Evolutionary conservation across 1,284 basidiomycete genomes (phyloP).

Genomic region (Hymenochaete sp.): DNA sequence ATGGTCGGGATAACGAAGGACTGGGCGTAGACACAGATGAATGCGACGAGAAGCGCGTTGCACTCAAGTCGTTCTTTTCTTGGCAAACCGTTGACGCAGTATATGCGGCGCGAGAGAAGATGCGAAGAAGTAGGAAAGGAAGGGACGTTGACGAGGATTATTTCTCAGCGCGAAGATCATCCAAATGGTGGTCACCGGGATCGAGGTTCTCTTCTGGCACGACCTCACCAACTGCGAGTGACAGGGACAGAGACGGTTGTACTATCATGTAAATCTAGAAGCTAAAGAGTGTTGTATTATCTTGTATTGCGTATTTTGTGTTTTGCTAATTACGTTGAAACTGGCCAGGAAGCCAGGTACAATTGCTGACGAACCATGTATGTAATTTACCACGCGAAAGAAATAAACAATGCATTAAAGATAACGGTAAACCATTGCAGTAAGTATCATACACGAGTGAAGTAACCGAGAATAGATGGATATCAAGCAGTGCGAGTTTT

Average conservation of each 20-base stretch:
- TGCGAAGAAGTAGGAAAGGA: constrained; percentile 21
- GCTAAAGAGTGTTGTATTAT: neutral
- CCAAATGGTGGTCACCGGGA: constrained; percentile 39
- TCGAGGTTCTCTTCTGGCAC: constrained; percentile 30
- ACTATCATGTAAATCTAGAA: constrained; percentile 20
- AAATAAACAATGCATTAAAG: neutral
- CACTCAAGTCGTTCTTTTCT: constrained; percentile 77
- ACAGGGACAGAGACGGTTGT: constrained; percentile 19
- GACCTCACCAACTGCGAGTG: constrained; percentile 25
- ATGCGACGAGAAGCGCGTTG: constrained; percentile 61
- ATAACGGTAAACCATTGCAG: neutral
- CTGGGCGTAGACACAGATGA: constrained; percentile 64
- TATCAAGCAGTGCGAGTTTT: neutral
- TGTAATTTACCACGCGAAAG: constrained; percentile 1
- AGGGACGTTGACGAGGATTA: constrained; percentile 13
- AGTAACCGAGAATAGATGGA: neutral
- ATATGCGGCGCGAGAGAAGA: constrained; percentile 51
- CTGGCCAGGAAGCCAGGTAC: neutral
- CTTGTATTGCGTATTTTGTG: neutral
- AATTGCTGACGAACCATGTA: neutral
- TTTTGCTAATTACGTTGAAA: neutral
- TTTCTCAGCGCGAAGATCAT: constrained; percentile 27
- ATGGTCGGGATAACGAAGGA: constrained; percentile 55
- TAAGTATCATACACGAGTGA: neutral
- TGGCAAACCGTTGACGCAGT: constrained; percentile 80